A percentile compares a stretch with the other conserved stretches of the same genome.
Evolutionary conservation across 2,329 filamentous ascomycete species (phyloP).

Genomic region (Nothophaeocryptopus gaeumannii): DNA sequence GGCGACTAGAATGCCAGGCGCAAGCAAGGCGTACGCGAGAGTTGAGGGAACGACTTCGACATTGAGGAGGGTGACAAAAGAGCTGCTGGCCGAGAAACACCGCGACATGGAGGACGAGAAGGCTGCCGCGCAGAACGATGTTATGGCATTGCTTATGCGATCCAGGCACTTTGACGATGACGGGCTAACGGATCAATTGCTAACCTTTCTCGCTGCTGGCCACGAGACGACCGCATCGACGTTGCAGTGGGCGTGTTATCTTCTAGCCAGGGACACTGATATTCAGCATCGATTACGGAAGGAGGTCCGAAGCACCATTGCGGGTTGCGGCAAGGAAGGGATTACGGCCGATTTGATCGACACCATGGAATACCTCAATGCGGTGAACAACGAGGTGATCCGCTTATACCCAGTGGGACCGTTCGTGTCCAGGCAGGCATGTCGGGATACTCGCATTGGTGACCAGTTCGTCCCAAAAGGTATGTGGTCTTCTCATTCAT

Average conservation of each 20-base stretch:
- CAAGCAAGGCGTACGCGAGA: constrained; percentile 1
- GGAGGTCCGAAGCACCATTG: constrained; percentile 44
- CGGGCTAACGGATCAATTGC: constrained; percentile 51
- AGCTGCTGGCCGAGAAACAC: constrained; percentile 30
- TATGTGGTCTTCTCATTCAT: no score
- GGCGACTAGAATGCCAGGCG: constrained; percentile 3
- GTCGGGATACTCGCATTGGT: constrained; percentile 22
- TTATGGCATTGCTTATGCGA: constrained; percentile 50
- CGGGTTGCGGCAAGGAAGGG: constrained; percentile 33
- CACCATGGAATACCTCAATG: constrained; percentile 70
- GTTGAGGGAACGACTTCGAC: background rate
- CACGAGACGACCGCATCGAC: constrained; percentile 76
- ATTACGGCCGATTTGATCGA: constrained; percentile 60
- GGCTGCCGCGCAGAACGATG: constrained; percentile 35
- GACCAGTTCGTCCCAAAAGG: constrained; percentile 2
- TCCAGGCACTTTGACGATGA: constrained; percentile 52
- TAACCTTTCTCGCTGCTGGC: constrained; percentile 55
- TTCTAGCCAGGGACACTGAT: constrained; percentile 58
- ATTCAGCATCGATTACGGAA: constrained; percentile 44
- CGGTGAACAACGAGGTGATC: constrained; percentile 64
- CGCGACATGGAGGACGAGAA: constrained; percentile 33
- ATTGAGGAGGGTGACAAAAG: constrained; percentile 1
- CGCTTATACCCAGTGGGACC: constrained; percentile 25
- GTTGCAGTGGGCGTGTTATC: constrained; percentile 69
- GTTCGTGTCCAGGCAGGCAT: constrained; percentile 15